Evolutionary conservation across 2,329 filamentous ascomycete species (phyloP), one percentile per base, ranked within the genome.

Genomic region (Fusarium euwallaceae): DNA sequence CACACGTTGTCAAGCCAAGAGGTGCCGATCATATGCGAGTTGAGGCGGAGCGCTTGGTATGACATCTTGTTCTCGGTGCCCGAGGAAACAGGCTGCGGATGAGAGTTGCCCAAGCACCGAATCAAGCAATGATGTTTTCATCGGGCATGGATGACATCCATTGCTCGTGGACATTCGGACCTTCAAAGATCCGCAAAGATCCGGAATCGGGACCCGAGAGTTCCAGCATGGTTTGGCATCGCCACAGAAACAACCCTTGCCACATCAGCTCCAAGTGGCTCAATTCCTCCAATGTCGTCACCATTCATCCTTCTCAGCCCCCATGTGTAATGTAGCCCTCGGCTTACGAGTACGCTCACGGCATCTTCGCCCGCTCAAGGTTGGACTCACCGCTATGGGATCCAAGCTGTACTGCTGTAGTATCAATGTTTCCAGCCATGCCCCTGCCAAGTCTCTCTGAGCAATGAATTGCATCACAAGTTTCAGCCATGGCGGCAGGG

Each of bases 401-500:
- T 16, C 17, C 5, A 27, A 32, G 45, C 14, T 17, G 58, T 27
- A n/a, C 64, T 59, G 45, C 14, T 17, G 58, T 27, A n/a, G 67
- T 59, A 65, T 43, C 51, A 66, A 60, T 37, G 63, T 67, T 56
- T 75, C 70, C 34, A 61, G 61, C 64, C 64, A 66, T 77, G 75
- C 75, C 72, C 71, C 72, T 78, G 76, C 76, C 69, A 78, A 78
- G 76, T 60, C 59, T 39, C 20, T n/a, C 60, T 64, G 65, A 69
- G 58, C 60, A 39, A 64, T 67, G 72, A 48, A 66, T 70, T 72
- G 61, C 72, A 76, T 74, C 73, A 74, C 56, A 27, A 32, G 71
- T 75, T 43, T 66, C 61, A 76, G 72, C 66, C 63, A 75, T 75
- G 48, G 48, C 61, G 66, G 63, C 36, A 39, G 32, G 53, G 32